Evolutionary conservation across 2,329 filamentous ascomycete species (phyloP).

Genomic region (Incumbomyces lentus): DNA sequence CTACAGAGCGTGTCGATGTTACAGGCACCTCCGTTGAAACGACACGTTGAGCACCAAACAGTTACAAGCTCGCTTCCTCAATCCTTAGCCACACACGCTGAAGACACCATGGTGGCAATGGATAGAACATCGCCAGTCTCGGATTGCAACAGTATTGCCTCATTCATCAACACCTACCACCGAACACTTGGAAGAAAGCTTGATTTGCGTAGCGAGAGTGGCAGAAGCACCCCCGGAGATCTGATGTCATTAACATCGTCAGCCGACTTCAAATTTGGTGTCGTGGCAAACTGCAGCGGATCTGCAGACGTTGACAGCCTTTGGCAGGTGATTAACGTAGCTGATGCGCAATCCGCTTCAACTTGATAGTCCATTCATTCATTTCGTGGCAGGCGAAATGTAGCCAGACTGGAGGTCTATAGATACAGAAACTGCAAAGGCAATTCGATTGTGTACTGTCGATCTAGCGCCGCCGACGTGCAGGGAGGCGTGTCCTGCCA

Average conservation of each 20-base stretch:
- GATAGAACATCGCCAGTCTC: not conserved
- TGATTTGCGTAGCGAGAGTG: not conserved
- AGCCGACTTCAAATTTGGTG: constrained; percentile 2
- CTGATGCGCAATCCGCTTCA: no score
- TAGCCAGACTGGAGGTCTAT: no score
- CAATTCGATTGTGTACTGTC: no score
- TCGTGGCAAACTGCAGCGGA: not conserved
- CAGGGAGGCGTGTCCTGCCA: no score
- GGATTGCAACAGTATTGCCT: constrained; percentile 5
- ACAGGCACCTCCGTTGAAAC: no score
- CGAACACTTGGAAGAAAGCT: constrained; percentile 1
- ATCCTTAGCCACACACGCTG: not conserved
- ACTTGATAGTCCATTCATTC: no score
- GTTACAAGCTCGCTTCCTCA: not conserved
- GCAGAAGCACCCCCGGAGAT: constrained; percentile 5
- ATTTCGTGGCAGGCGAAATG: no score
- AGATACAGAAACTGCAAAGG: no score
- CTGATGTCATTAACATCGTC: constrained; percentile 4
- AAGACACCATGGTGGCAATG: not conserved
- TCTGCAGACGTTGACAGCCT: constrained; percentile 2
- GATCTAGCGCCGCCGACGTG: no score
- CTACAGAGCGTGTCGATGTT: no score
- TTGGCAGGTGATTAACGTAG: not conserved
- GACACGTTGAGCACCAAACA: no score
- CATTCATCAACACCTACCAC: constrained; percentile 4